A percentile compares a stretch with the other conserved stretches of the same genome.
phyloP scores from a whole-genome alignment of 2,329 filamentous ascomycete species.

The Cladosporium sp. region DNA sequence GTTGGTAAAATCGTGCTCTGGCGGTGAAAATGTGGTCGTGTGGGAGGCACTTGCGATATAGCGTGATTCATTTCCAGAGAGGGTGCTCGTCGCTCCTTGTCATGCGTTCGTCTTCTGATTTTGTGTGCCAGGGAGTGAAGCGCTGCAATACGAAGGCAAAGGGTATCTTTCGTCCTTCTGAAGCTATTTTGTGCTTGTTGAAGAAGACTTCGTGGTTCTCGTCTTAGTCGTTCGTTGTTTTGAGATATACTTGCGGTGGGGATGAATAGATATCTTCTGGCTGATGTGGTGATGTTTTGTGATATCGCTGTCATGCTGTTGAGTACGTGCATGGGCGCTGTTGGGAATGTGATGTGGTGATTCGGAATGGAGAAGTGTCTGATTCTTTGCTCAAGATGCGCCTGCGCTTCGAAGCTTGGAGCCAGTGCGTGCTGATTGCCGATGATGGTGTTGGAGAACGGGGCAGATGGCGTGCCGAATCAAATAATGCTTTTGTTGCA shows the following conservation, averaged over 20 bases:
- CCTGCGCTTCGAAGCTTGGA: conserved; percentile 5
- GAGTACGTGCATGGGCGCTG: background rate
- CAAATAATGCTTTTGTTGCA: background rate
- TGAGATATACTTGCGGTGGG: background rate
- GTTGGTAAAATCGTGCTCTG: background rate
- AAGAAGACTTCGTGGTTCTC: background rate
- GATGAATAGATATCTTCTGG: background rate
- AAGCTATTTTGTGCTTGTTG: background rate
- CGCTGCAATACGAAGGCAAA: background rate
- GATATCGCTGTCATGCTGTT: background rate
- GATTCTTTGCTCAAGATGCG: background rate
- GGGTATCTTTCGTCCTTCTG: background rate
- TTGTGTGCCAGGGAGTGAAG: background rate
- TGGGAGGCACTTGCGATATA: no score
- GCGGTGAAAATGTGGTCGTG: background rate
- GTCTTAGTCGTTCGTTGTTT: background rate
- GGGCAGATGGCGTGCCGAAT: conserved; percentile 1
- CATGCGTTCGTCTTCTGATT: background rate
- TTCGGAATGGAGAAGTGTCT: background rate
- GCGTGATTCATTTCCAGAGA: no score
- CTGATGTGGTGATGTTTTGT: background rate
- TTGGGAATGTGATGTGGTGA: background rate
- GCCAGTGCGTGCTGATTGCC: background rate
- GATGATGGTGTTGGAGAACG: background rate
- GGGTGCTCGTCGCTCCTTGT: no score